Conservation (phyloP, 202 grass and related monocot species). For the Dendrocalamus latiflorus region DNA sequence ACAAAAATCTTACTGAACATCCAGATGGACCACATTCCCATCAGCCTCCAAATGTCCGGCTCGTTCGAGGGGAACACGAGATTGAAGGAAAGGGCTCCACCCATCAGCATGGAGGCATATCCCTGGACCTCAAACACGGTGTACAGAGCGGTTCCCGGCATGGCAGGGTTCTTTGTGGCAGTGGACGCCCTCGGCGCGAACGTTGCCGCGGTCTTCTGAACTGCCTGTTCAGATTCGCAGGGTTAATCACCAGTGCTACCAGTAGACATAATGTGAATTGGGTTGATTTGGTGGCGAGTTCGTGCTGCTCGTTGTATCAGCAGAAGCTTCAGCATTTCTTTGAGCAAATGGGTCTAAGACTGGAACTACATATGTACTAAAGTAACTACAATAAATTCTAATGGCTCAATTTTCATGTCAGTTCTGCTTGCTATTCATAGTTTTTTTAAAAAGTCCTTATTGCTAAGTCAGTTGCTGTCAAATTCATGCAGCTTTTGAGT, state of each 20-base stretch:
- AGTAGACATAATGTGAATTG: not conserved
- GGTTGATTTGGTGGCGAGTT: not conserved
- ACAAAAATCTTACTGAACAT: constrained; percentile 96
- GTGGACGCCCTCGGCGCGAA: constrained; percentile 95
- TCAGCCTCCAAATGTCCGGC: constrained; percentile 90
- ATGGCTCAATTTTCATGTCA: not conserved
- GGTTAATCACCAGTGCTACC: not conserved
- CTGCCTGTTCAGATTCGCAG: constrained; percentile 52
- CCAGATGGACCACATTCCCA: constrained; percentile 99
- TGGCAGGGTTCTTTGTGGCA: constrained; percentile 81
- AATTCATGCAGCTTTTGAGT: not conserved
- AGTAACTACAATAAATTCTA: not conserved
- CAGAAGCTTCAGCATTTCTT: not conserved
- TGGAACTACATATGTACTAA: too few species aligned
- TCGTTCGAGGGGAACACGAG: constrained; percentile 92
- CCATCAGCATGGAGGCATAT: constrained; percentile 72
- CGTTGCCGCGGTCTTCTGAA: constrained; percentile 88
- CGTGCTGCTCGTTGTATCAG: not conserved
- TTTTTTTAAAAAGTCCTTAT: not conserved
- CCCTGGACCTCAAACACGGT: constrained; percentile 89
- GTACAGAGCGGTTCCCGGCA: constrained; percentile 73
- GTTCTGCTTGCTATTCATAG: not conserved
- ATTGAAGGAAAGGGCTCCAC: constrained; percentile 90
- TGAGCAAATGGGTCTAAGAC: not conserved
- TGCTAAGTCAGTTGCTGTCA: not conserved